These are phyloP conservation scores for Entelexis paramagnoliae DNA, from an alignment of 1,139 yeast species.

Conservation along the genomic window DNA sequence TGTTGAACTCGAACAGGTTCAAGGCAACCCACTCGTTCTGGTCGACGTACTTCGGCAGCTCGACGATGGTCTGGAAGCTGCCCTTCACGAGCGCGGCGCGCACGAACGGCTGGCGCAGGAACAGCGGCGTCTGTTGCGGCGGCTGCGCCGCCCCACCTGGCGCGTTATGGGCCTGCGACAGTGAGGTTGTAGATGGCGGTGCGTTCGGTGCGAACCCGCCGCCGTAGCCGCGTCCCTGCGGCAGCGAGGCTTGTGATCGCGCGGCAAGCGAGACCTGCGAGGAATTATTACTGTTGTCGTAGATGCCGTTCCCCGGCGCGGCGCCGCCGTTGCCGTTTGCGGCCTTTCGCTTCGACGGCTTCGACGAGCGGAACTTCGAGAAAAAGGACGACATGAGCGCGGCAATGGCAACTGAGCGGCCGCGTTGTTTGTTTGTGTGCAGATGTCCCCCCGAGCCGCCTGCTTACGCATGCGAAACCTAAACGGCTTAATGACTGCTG, in stretches of 20 bases:
- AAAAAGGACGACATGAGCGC: slow-evolving; percentile 21
- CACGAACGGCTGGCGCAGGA: slow-evolving; percentile 85
- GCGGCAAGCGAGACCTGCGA: slow-evolving; percentile 18
- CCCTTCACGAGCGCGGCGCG: slow-evolving; percentile 93
- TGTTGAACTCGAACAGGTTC: slow-evolving; percentile 80
- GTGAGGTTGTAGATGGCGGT: slow-evolving; percentile 7
- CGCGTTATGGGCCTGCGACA: neutral
- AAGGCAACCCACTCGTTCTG: slow-evolving; percentile 92
- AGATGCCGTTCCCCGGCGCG: slow-evolving; percentile 1
- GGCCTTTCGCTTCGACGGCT: slow-evolving; percentile 17
- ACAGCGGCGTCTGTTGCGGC: slow-evolving; percentile 41
- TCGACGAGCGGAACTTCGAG: slow-evolving; percentile 19
- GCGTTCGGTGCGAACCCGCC: slow-evolving; percentile 2
- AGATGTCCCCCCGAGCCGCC: neutral
- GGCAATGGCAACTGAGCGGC: neutral
- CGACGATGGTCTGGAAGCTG: slow-evolving; percentile 92
- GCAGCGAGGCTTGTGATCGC: slow-evolving; percentile 9
- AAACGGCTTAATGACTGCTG: neutral
- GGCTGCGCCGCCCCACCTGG: neutral
- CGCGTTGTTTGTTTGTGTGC: neutral
- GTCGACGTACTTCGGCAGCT: slow-evolving; percentile 89
- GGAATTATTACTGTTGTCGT: slow-evolving; percentile 20
- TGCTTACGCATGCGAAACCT: slow-evolving; percentile 6
- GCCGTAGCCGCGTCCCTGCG: slow-evolving; percentile 4
- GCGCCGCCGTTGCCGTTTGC: slow-evolving; percentile 2